Conservation (phyloP, 305 asterid genomes). For the Striga hermonthica region DNA sequence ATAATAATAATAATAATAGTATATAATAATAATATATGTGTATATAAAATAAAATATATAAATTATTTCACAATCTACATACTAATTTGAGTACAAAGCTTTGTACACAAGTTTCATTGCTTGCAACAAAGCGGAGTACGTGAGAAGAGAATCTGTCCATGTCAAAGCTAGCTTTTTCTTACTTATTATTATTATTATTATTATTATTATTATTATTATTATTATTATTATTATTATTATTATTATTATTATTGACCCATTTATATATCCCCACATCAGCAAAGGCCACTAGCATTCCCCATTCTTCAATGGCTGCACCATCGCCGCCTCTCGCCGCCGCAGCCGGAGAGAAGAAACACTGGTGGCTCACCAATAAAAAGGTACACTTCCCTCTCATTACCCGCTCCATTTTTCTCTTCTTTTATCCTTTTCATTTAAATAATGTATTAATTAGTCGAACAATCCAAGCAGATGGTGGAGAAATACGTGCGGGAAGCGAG, state of each 20-base stretch:
- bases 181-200: too few relatives aligned
- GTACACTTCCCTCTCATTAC: slow-evolving; percentile 31
- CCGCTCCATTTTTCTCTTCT: neutral
- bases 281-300: neutral
- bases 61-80: too few relatives aligned
- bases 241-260: slow-evolving; percentile 23
- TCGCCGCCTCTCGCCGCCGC: slow-evolving; percentile 50
- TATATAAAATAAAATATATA: too few relatives aligned
- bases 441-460: neutral
- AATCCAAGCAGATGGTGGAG: slow-evolving; percentile 61
- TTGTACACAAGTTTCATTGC: neutral
- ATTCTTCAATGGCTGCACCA: slow-evolving; percentile 54
- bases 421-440: neutral
- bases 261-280: neutral
- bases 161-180: too few relatives aligned
- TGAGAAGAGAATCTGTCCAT: too few relatives aligned
- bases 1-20: too few relatives aligned
- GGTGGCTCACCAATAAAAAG: slow-evolving; percentile 93
- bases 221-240: too few relatives aligned
- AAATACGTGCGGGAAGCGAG: slow-evolving; percentile 78
- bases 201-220: slow-evolving; percentile 7
- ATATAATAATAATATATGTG: too few relatives aligned
- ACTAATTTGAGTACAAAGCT: too few relatives aligned
- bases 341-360: slow-evolving; percentile 61
- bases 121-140: neutral